phyloP scores from a whole-genome alignment of 225 moss, liverwort and hornwort genomes.

The Sphagnum contortum region DNA sequence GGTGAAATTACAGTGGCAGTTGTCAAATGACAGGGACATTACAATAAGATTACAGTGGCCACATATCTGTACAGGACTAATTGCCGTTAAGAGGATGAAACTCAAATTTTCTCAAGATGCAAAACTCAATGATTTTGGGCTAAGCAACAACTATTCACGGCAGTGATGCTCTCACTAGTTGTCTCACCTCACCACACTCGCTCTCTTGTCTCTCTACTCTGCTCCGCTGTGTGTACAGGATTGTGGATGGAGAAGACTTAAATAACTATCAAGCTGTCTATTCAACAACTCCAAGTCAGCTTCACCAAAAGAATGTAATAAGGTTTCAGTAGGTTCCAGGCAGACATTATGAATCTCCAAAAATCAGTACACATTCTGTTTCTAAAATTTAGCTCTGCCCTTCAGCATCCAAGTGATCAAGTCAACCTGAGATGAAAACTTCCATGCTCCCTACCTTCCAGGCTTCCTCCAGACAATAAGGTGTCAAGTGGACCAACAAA shows the following conservation, averaged over 20 bases:
- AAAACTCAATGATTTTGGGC: conserved; percentile 52
- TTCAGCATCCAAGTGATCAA: conserved; percentile 15
- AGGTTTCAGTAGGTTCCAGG: conserved; percentile 17
- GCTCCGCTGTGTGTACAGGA: conserved; percentile 74
- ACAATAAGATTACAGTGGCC: conserved; percentile 90
- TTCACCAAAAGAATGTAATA: conserved; percentile 29
- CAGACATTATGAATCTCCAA: conserved; percentile 14
- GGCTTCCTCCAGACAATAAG: too few species aligned
- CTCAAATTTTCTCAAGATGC: conserved; percentile 42
- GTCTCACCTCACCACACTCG: conserved; percentile 10
- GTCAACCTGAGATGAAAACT: too few species aligned
- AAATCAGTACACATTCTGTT: conserved; percentile 6
- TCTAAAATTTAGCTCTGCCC: conserved; percentile 7
- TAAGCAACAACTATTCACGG: conserved; percentile 26
- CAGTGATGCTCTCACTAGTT: conserved; percentile 13
- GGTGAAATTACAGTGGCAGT: conserved; percentile 65
- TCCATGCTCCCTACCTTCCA: too few species aligned
- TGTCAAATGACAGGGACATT: conserved; percentile 38
- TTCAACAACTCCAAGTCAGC: conserved; percentile 35
- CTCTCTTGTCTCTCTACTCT: conserved; percentile 29
- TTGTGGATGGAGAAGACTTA: conserved; percentile 15
- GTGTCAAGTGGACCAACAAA: too few species aligned
- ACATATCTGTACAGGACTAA: conserved; percentile 93
- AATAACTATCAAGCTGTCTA: conserved; percentile 50
- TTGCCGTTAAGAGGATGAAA: conserved; percentile 72